Conservation (phyloP, 306 rosid species). For the Glycine soja region DNA sequence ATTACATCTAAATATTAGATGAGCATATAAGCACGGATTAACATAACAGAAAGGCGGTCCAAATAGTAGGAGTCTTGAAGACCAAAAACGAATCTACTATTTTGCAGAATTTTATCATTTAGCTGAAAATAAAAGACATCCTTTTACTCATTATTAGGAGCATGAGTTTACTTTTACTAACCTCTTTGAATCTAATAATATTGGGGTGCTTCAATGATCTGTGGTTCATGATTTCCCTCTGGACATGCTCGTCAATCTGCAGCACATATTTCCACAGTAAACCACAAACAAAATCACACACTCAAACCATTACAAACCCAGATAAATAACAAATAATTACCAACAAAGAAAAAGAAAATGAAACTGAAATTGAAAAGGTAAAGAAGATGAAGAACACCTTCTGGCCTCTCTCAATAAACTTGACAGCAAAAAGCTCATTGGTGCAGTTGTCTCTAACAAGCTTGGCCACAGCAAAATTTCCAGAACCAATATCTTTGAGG, state of each 20-base stretch:
- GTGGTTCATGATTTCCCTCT: conserved; percentile 89
- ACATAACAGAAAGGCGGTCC: neutral
- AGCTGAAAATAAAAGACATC: neutral
- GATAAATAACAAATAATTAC: conserved; percentile 18
- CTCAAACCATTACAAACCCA: neutral
- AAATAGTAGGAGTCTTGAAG: neutral
- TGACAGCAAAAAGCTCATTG: conserved; percentile 68
- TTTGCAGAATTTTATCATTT: conserved; percentile 1
- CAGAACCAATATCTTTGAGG: conserved; percentile 78
- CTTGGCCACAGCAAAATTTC: conserved; percentile 86
- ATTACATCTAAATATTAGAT: neutral
- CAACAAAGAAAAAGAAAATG: neutral
- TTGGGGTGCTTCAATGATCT: conserved; percentile 89
- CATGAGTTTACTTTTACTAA: conserved; percentile 38
- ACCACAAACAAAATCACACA: conserved; percentile 34
- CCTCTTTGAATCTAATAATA: conserved; percentile 87
- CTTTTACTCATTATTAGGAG: conserved; percentile 9
- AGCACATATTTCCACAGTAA: conserved; percentile 34
- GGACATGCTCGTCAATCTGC: conserved; percentile 86
- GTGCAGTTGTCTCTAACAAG: conserved; percentile 64
- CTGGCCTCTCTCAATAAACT: conserved; percentile 85
- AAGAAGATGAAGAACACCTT: conserved; percentile 57
- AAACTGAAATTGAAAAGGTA: conserved; percentile 12
- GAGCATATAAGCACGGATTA: neutral
- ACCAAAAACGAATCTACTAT: neutral